These are phyloP conservation scores for Populus pruinosa DNA, from an alignment of 345 rosid species.

Conservation along the genomic window DNA sequence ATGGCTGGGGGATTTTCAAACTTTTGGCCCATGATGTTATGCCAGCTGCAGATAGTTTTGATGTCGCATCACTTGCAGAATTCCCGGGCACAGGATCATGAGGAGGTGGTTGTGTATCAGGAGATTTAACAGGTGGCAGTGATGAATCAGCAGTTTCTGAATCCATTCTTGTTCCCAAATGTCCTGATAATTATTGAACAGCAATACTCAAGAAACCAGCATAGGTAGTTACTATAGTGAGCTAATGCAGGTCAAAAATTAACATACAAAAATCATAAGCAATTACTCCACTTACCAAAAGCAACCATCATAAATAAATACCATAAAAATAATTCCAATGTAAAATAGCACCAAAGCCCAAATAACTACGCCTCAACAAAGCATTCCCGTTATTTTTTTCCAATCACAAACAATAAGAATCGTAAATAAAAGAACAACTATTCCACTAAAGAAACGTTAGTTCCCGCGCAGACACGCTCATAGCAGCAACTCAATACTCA, in stretches of 20 bases:
- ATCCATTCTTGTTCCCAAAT: constrained; percentile 34
- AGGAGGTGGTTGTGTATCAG: constrained; percentile 32
- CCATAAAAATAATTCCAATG: background rate
- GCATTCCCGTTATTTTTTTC: background rate
- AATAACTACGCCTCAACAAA: background rate
- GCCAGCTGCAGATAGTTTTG: constrained; percentile 60
- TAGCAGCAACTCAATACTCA: background rate
- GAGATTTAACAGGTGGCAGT: constrained; percentile 33
- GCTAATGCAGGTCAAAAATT: background rate
- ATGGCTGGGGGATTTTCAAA: constrained; percentile 72
- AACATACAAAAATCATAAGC: background rate
- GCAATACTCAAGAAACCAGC: constrained; percentile 11
- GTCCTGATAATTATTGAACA: constrained; percentile 14
- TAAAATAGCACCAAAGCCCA: background rate
- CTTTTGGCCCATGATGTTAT: constrained; percentile 68
- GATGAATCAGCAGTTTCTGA: constrained; percentile 46
- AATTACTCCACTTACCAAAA: background rate
- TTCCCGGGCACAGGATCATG: constrained; percentile 32
- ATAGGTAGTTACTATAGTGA: constrained; percentile 1
- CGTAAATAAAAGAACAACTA: background rate
- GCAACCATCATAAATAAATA: background rate
- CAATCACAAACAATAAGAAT: background rate
- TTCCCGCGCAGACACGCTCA: background rate
- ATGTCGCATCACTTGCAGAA: constrained; percentile 44
- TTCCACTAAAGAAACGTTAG: background rate